phyloP scores from a whole-genome alignment of 768 basidiomycete species.

The Termitomyces sp. region DNA sequence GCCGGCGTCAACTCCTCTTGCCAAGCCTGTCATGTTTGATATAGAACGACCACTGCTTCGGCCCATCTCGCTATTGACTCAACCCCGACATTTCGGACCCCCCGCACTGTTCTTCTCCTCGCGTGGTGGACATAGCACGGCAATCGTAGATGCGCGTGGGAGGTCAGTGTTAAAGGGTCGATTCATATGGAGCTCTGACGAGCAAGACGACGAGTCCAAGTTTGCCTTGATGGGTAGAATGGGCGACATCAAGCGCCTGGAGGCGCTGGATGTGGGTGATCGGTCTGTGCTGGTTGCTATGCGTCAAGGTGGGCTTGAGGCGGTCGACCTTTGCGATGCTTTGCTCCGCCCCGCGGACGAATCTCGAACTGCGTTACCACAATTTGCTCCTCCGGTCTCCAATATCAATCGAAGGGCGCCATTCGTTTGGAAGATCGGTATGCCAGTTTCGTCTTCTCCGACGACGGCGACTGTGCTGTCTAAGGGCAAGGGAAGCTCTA shows the following conservation, averaged over 20 bases:
- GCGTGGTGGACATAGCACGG: constrained; percentile 84
- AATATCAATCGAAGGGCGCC: constrained; percentile 65
- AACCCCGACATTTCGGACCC: constrained; percentile 80
- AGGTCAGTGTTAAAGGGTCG: constrained; percentile 78
- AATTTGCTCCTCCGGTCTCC: constrained; percentile 57
- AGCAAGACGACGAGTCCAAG: constrained; percentile 38
- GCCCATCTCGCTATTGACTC: constrained; percentile 72
- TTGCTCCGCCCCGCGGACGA: constrained; percentile 75
- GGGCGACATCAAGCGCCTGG: constrained; percentile 79
- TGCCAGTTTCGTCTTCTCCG: constrained; percentile 45
- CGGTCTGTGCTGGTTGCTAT: constrained; percentile 78
- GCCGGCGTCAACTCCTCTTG: constrained; percentile 20
- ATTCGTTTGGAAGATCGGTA: constrained; percentile 82
- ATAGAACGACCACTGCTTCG: constrained; percentile 54
- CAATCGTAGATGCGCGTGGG: constrained; percentile 83
- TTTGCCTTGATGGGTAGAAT: constrained; percentile 37
- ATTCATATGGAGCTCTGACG: constrained; percentile 74
- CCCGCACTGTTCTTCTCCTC: constrained; percentile 85
- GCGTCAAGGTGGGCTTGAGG: constrained; percentile 83
- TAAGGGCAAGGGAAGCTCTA: constrained; percentile 33
- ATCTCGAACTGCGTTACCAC: constrained; percentile 66
- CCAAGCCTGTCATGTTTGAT: constrained; percentile 11
- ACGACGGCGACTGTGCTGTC: constrained; percentile 33
- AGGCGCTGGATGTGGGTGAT: constrained; percentile 74
- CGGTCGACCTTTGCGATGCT: constrained; percentile 74